Evolutionary conservation across 1,139 yeast species (phyloP).

Genomic region (Candida glucosophila): DNA sequence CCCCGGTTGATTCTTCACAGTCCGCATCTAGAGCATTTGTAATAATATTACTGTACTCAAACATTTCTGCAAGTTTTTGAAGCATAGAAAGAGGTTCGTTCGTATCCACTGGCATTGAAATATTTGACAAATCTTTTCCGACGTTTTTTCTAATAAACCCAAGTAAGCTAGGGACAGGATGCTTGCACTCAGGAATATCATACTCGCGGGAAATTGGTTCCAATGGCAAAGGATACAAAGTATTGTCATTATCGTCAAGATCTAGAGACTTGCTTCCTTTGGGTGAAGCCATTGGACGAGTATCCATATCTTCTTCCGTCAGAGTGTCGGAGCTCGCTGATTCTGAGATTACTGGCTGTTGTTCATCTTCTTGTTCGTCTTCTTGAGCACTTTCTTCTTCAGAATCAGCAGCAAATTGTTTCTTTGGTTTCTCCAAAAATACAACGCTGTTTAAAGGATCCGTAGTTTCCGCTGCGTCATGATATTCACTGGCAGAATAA

Average conservation of each 20-base stretch:
- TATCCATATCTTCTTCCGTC: conserved; percentile 6
- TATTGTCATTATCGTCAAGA: conserved; percentile 16
- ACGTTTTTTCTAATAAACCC: conserved; percentile 80
- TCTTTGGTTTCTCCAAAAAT: conserved; percentile 12
- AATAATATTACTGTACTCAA: conserved; percentile 67
- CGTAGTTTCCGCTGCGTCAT: conserved; percentile 57
- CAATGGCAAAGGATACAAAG: conserved; percentile 59
- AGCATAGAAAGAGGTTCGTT: conserved; percentile 85
- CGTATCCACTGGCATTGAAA: conserved; percentile 90
- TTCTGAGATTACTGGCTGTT: conserved; percentile 3
- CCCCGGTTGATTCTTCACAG: conserved; percentile 37
- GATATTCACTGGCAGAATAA: conserved; percentile 40
- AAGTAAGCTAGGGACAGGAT: conserved; percentile 74
- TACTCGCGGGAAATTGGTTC: conserved; percentile 44
- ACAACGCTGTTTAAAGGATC: conserved; percentile 32
- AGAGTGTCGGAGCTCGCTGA: neutral
- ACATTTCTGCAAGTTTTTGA: conserved; percentile 69
- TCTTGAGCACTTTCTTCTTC: conserved; percentile 7
- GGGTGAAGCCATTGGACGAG: conserved; percentile 7
- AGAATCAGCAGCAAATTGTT: conserved; percentile 2
- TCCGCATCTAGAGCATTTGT: conserved; percentile 46
- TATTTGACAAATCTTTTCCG: conserved; percentile 79
- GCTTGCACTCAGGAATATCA: conserved; percentile 51
- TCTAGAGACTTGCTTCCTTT: conserved; percentile 2
- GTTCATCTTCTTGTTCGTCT: conserved; percentile 7